These are phyloP conservation scores for Prunus mira DNA, from an alignment of 306 rosid species.

Conservation along the genomic window DNA sequence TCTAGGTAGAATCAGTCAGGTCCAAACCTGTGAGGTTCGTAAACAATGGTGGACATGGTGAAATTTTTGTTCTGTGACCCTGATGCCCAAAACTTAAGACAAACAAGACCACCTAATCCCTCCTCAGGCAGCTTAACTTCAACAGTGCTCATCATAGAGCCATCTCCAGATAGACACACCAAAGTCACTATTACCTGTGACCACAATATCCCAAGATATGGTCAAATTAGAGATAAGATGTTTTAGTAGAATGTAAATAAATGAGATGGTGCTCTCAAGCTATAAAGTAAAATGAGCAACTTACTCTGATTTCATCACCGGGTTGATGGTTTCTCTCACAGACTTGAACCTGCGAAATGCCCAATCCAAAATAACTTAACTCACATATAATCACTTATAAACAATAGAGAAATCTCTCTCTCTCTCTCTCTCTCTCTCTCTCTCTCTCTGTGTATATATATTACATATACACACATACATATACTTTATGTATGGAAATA, in stretches of 20 bases:
- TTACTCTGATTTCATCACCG: constrained; percentile 85
- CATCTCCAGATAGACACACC: constrained; percentile 74
- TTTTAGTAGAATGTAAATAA: neutral
- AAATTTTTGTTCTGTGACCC: constrained; percentile 57
- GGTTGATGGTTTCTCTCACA: constrained; percentile 98
- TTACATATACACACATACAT: no score
- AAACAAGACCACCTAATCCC: constrained; percentile 77
- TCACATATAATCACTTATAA: constrained; percentile 1
- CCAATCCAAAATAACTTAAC: constrained; percentile 10
- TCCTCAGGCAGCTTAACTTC: constrained; percentile 84
- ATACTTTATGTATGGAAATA: no score
- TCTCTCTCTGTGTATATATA: neutral
- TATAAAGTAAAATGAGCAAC: constrained; percentile 23
- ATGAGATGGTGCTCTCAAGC: constrained; percentile 1
- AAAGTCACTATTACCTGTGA: constrained; percentile 61
- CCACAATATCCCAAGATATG: constrained; percentile 23
- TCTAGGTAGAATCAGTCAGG: neutral
- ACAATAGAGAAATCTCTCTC: neutral
- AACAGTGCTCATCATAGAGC: constrained; percentile 82
- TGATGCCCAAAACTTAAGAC: constrained; percentile 87
- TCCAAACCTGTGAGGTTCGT: constrained; percentile 89
- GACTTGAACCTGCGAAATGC: constrained; percentile 70
- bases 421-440: neutral
- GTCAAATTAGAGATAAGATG: constrained; percentile 2
- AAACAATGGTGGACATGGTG: constrained; percentile 70